Evolutionary conservation across 345 rosid species (phyloP).

Genomic region (Stellera chamaejasme): DNA sequence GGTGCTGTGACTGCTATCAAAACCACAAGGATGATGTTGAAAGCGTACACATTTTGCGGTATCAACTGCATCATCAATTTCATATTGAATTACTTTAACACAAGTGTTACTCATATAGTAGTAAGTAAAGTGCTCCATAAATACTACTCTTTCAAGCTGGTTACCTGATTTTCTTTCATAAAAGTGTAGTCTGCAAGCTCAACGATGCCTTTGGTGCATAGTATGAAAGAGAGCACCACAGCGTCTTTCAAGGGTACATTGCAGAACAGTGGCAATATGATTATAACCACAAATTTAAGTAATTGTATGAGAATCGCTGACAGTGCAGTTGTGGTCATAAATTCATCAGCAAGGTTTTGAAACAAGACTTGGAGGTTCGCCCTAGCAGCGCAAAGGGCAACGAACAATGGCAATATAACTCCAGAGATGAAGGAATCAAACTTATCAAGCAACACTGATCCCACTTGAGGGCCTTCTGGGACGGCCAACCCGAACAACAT

Average conservation of each 20-base stretch:
- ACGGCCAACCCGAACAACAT: constrained; percentile 33
- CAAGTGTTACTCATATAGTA: background rate
- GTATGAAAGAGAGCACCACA: constrained; percentile 2
- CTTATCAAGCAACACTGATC: constrained; percentile 31
- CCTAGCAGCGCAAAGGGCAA: constrained; percentile 18
- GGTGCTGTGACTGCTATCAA: constrained; percentile 5
- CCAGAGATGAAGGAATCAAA: constrained; percentile 29
- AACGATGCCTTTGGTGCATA: constrained; percentile 14
- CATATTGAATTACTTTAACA: too few species aligned
- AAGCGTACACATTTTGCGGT: background rate
- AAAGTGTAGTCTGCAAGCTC: constrained; percentile 5
- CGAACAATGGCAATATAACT: constrained; percentile 20
- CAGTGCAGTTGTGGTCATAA: background rate
- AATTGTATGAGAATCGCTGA: background rate
- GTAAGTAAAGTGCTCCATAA: too few species aligned
- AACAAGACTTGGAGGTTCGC: background rate
- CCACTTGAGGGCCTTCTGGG: constrained; percentile 47
- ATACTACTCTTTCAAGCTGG: too few species aligned
- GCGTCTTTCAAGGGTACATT: constrained; percentile 17
- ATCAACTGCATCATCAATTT: constrained; percentile 11
- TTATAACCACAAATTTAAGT: background rate
- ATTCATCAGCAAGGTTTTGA: background rate
- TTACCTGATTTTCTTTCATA: constrained; percentile 6
- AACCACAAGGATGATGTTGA: background rate
- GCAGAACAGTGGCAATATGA: background rate